Percentiles rank a stretch among this genome's conserved stretches.
Conservation (phyloP, 2,329 filamentous ascomycete species). For the Orbilia ellipsospora region DNA sequence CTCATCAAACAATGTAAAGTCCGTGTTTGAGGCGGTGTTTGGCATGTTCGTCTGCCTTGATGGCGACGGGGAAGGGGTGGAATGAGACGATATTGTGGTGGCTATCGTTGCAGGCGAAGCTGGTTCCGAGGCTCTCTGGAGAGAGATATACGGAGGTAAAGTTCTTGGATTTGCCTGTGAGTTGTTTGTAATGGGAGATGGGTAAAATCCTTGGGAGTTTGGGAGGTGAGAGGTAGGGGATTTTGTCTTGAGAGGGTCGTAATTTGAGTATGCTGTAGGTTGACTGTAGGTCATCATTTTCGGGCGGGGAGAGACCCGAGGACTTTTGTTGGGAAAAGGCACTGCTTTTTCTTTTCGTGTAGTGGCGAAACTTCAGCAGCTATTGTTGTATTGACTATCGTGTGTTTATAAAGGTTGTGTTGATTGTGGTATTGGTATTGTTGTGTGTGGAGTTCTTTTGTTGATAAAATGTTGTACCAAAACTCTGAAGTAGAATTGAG, state of each 20-base stretch:
- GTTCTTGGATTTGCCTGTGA: conserved; percentile 52
- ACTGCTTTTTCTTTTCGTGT: background rate
- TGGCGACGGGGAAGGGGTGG: conserved; percentile 58
- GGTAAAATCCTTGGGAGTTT: conserved; percentile 26
- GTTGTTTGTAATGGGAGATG: conserved; percentile 18
- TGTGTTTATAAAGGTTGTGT: background rate
- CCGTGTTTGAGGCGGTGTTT: conserved; percentile 54
- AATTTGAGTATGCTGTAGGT: conserved; percentile 37
- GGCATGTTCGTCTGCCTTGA: conserved; percentile 57
- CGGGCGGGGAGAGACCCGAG: conserved; percentile 7
- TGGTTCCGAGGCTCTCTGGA: conserved; percentile 58
- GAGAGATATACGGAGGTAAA: conserved; percentile 56
- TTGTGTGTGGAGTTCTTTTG: conserved; percentile 1
- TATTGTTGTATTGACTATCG: no score
- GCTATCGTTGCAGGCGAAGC: conserved; percentile 58
- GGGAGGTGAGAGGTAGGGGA: conserved; percentile 8
- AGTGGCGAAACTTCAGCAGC: no score
- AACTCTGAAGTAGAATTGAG: background rate
- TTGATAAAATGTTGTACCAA: no score
- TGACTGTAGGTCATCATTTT: conserved; percentile 53
- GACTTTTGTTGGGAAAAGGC: background rate
- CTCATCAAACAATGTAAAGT: conserved; percentile 58
- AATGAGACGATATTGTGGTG: conserved; percentile 58
- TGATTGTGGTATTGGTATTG: conserved; percentile 2
- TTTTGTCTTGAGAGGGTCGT: conserved; percentile 32